Conservation (phyloP, 352 stramenopile species). For the Globisporangium viniferum region DNA sequence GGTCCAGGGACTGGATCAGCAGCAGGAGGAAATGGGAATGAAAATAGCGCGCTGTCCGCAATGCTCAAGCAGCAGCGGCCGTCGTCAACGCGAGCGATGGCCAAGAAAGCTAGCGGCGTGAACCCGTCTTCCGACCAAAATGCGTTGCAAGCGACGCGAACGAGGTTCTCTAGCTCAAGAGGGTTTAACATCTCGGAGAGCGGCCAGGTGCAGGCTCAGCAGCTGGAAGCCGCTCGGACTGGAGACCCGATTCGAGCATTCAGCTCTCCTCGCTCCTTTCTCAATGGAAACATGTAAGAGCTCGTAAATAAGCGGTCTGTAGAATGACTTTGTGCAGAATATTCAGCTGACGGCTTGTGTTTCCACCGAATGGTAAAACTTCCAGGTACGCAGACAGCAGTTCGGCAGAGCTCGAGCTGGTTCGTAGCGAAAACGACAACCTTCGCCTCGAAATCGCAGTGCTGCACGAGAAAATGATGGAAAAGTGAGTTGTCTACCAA, state of each 20-base stretch:
- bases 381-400: neutral
- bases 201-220: slow-evolving; percentile 1
- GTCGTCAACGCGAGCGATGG: slow-evolving; percentile 6
- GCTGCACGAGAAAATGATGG: slow-evolving; percentile 29
- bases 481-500: slow-evolving; percentile 23
- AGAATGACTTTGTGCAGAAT: neutral
- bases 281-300: neutral
- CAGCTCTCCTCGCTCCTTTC: slow-evolving; percentile 1
- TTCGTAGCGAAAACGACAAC: slow-evolving; percentile 23
- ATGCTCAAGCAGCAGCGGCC: neutral
- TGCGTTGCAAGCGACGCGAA: neutral
- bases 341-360: neutral
- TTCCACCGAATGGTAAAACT: neutral
- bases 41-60: neutral
- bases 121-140: neutral
- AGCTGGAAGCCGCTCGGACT: slow-evolving; percentile 2
- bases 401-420: slow-evolving; percentile 1
- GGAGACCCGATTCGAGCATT: neutral
- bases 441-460: slow-evolving; percentile 28
- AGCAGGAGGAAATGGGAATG: neutral
- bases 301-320: neutral
- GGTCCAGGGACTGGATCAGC: neutral
- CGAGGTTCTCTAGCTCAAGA: neutral
- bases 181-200: neutral
- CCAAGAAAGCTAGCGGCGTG: neutral